Percentiles rank a stretch among this genome's conserved stretches.
Conservation (phyloP, 805 yeast species). For the Torulaspora franciscae region DNA sequence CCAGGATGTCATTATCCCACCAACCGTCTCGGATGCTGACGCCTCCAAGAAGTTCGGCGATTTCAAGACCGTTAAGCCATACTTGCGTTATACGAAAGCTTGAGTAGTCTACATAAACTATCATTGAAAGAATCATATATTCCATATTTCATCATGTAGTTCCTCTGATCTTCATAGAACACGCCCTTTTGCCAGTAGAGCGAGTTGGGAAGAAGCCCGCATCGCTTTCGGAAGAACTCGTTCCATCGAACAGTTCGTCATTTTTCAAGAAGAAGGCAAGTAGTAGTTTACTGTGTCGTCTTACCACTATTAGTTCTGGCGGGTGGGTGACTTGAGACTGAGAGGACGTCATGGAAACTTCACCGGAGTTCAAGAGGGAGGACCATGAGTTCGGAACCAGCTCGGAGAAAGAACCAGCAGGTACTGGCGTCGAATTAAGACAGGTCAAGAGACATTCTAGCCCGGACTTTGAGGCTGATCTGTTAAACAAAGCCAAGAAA, state of each 20-base stretch:
- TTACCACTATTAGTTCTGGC: not conserved
- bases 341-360: slow-evolving; percentile 4
- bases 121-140: not conserved
- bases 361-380: slow-evolving; percentile 10
- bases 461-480: slow-evolving; percentile 7
- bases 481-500: slow-evolving; percentile 6
- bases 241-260: not conserved
- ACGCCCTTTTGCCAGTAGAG: not conserved
- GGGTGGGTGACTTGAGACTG: not conserved
- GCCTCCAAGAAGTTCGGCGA: slow-evolving; percentile 81
- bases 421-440: not conserved
- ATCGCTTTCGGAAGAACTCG: not conserved
- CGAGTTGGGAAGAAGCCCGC: not conserved
- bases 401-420: not conserved
- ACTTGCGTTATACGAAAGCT: slow-evolving; percentile 66
- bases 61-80: slow-evolving; percentile 83
- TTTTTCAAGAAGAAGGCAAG: not conserved
- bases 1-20: slow-evolving; percentile 89
- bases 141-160: not conserved
- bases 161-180: too few species aligned
- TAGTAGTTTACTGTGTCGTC: too few species aligned
- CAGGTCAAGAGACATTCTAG: slow-evolving; percentile 9
- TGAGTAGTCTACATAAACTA: slow-evolving; percentile 1
- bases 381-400: slow-evolving; percentile 2
- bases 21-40: slow-evolving; percentile 71